Percentiles rank a stretch among this genome's conserved stretches.
These are phyloP conservation scores for Andrographis paniculata DNA, from an alignment of 305 asterid species.

Conservation along the genomic window DNA sequence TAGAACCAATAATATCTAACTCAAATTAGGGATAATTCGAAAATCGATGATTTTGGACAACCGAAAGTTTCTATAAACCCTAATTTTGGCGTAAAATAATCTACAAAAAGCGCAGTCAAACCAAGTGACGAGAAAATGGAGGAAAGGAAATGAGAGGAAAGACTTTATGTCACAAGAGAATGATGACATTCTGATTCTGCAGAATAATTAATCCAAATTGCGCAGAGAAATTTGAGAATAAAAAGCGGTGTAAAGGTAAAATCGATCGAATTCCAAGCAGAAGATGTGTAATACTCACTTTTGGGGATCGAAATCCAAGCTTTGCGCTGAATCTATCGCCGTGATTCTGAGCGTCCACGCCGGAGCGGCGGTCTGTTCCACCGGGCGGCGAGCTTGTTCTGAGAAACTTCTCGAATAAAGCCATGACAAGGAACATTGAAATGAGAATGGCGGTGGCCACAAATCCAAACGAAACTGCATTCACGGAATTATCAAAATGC, in stretches of 20 bases:
- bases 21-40: no score
- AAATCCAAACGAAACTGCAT: conserved; percentile 35
- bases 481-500: conserved; percentile 41
- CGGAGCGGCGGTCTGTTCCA: conserved; percentile 8
- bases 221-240: neutral
- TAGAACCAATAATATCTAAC: no score
- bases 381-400: conserved; percentile 12
- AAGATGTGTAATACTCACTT: conserved; percentile 22
- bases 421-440: conserved; percentile 37
- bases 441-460: conserved; percentile 39
- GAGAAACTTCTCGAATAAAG: conserved; percentile 30
- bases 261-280: neutral
- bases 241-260: neutral
- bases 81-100: no score
- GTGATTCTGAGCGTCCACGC: conserved; percentile 19
- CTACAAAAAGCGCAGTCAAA: conserved; percentile 5
- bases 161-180: conserved; percentile 18
- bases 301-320: conserved; percentile 24
- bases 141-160: neutral
- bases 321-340: conserved; percentile 18
- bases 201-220: conserved; percentile 12
- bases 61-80: no score
- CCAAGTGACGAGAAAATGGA: neutral
- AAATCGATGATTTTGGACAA: no score
- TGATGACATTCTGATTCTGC: conserved; percentile 13